Base-by-base conservation (phyloP, 2,329 filamentous ascomycete genomes). In the Sporothrix brasiliensis region DNA sequence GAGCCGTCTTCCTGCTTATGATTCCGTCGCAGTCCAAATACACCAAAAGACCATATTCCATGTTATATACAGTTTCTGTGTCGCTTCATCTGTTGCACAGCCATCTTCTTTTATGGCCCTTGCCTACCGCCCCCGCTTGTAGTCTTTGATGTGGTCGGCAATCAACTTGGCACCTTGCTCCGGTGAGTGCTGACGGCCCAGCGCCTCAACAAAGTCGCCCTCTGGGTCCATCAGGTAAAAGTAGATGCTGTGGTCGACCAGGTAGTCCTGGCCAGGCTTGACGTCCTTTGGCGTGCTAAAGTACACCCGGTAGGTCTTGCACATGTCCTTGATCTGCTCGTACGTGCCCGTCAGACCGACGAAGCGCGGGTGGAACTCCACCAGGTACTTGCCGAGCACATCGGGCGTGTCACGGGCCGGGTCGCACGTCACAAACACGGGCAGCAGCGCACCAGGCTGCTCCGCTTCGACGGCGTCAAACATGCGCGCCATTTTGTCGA, bases 221-320 rank as follows among this genome's bases (percentile, higher is more conserved):
- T 98, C 94, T 0, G 95, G 95, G 79, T 98, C 95, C 95, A 99
- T 99, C 75, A 99, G 83, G 80, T 99, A 99, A 77, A 99, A 99
- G 85, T 99, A 99, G 76, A 99, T 99, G 80, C 93, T 97, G 83
- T 99, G 95, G 80, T 99, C 95, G 14, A 99, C 95, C 76, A 99
- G 81, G 79, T 99, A 99, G 80, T 99, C 95, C 84, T 97, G 92
- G 1, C 94, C 95, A 0, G 93, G 91, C 84, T 94, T 91, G 70
- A 98, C 92, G 73, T 93, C 87, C 76, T 88, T 85, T 47, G 95
- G 95, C 63, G 95, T 99, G 78, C 92, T 95, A 77, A 99, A 99
- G 83, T 99, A 99, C 69, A 99, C 95, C 24, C 95, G 87, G 80
- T 98, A 99, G 75, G 91, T 91, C 84, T 97, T 98, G 85, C 95